Evolutionary conservation across 129 eudicot genomes (phyloP).

Genomic region (Heracleum sosnowskyi): DNA sequence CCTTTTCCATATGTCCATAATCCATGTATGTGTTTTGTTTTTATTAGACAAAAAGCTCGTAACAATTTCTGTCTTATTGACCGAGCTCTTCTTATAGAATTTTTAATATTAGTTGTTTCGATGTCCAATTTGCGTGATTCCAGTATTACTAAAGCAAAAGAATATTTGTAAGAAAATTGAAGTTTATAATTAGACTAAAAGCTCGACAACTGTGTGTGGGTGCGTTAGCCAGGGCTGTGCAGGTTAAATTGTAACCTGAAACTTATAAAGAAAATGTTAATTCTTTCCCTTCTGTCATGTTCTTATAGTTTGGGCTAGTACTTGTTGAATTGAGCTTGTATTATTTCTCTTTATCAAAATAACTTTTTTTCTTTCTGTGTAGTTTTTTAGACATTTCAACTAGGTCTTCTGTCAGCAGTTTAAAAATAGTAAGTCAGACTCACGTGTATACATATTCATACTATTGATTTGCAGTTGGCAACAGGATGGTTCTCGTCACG

Average conservation of each 20-base stretch:
- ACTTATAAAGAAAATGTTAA: background rate
- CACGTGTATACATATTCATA: background rate
- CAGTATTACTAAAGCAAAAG: background rate
- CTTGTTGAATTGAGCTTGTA: background rate
- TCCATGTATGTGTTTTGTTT: no score
- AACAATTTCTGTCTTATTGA: background rate
- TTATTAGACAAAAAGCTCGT: no score
- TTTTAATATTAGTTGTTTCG: background rate
- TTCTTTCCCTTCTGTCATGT: background rate
- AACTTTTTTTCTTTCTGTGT: background rate
- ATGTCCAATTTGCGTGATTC: background rate
- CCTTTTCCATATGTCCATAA: no score
- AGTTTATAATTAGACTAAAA: background rate
- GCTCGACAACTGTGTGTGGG: background rate
- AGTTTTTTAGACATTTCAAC: background rate
- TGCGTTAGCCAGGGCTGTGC: background rate
- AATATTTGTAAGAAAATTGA: background rate
- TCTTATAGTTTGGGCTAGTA: background rate
- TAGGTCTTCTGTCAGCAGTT: background rate
- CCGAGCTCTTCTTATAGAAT: background rate
- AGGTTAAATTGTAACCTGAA: background rate
- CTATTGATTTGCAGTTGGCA: conserved; percentile 36
- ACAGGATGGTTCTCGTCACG: conserved; percentile 80
- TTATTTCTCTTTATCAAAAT: background rate
- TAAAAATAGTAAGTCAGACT: background rate